Conservation (phyloP, 768 basidiomycete species). For the Tephrocybe sp. region DNA sequence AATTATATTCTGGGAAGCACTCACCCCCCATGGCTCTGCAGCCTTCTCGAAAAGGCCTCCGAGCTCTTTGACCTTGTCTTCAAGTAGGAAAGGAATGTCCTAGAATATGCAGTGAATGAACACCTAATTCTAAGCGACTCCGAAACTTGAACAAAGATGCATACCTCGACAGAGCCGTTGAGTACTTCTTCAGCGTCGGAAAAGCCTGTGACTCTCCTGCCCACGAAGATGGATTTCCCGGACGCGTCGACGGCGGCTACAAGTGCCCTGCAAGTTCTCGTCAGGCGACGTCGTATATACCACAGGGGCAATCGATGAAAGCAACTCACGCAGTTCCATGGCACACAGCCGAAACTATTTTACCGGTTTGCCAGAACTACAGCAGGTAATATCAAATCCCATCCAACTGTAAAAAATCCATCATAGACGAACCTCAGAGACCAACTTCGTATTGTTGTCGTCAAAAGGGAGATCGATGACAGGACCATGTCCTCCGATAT, state of each 20-base stretch:
- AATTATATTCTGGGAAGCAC: constrained; percentile 20
- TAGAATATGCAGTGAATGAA: constrained; percentile 16
- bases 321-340: constrained; percentile 73
- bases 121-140: not conserved
- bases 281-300: constrained; percentile 1
- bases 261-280: constrained; percentile 44
- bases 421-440: constrained; percentile 42
- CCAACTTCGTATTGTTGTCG: constrained; percentile 52
- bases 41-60: constrained; percentile 69
- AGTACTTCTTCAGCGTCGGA: constrained; percentile 66
- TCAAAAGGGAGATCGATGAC: constrained; percentile 68
- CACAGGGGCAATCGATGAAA: not conserved
- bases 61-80: constrained; percentile 57
- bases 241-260: constrained; percentile 50
- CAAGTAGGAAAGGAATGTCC: constrained; percentile 71
- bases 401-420: not conserved
- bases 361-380: constrained; percentile 67
- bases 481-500: constrained; percentile 79
- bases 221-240: constrained; percentile 65
- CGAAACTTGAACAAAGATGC: constrained; percentile 5
- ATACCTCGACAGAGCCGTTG: constrained; percentile 41
- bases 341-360: constrained; percentile 71
- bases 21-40: constrained; percentile 51
- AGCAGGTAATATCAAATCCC: too few species aligned
- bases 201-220: constrained; percentile 60